A percentile compares a stretch with the other conserved stretches of the same genome.
Evolutionary conservation across 2,329 filamentous ascomycete genomes (phyloP).

Genomic region (Ceratocystis cacaofunesta): DNA sequence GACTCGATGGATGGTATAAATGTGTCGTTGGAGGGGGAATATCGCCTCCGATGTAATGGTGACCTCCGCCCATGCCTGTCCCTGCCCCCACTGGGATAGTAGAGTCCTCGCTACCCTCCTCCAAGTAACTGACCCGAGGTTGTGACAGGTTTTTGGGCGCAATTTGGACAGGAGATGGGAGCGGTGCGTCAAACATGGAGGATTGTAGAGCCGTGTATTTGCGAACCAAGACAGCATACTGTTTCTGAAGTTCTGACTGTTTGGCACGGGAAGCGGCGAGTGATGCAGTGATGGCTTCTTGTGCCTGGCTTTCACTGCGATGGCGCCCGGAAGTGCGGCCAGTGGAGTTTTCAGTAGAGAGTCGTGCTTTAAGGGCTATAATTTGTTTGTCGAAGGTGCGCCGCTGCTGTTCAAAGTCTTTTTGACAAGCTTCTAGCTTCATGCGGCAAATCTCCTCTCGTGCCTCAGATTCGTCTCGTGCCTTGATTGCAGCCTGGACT

Average conservation of each 20-base stretch:
- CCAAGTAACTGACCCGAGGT: slow-evolving; percentile 1
- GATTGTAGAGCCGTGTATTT: slow-evolving; percentile 40
- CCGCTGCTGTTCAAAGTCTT: slow-evolving; percentile 31
- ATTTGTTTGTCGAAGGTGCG: slow-evolving; percentile 35
- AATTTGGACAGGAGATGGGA: slow-evolving; percentile 9
- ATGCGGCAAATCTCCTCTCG: slow-evolving; percentile 44
- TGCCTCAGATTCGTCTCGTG: slow-evolving; percentile 42
- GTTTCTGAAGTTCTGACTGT: slow-evolving; percentile 39
- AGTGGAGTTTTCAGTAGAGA: slow-evolving; percentile 20
- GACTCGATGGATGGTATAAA: slow-evolving; percentile 1
- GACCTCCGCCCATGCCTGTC: slow-evolving; percentile 15
- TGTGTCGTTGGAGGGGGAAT: not conserved
- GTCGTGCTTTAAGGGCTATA: slow-evolving; percentile 30
- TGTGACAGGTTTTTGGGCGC: not conserved
- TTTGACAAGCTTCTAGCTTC: slow-evolving; percentile 38
- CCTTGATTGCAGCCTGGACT: slow-evolving; percentile 40
- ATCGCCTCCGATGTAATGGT: not conserved
- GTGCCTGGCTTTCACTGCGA: not conserved
- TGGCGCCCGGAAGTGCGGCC: slow-evolving; percentile 23
- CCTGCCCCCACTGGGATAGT: slow-evolving; percentile 18
- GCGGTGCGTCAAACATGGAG: slow-evolving; percentile 27
- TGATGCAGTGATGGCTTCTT: slow-evolving; percentile 19
- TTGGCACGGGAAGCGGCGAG: slow-evolving; percentile 38
- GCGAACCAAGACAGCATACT: slow-evolving; percentile 34
- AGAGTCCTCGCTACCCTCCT: slow-evolving; percentile 18